Base-by-base conservation (phyloP, 2,329 filamentous ascomycete genomes). In the Cordyceps farinosa region DNA sequence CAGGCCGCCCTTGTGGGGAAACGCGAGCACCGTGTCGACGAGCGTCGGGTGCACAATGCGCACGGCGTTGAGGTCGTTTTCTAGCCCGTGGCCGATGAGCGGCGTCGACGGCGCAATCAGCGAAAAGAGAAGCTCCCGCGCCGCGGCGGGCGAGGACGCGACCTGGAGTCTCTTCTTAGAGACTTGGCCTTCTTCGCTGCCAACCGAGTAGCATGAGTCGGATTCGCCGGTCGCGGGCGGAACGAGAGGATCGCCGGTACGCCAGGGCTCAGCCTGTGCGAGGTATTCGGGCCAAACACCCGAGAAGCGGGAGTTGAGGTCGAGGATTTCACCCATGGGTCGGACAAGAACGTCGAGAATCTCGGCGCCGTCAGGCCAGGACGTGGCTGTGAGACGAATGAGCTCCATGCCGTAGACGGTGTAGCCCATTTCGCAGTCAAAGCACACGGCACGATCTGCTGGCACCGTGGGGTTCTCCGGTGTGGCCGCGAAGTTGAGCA, bases 391-490 rank as follows among this genome's bases (percentile, higher is more conserved):
- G 3, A 99, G 76, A 9, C 95, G 91, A 63, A 98, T 88, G 22
- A 99, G 83, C 74, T 99, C 95, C 67, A 98, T 79, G 0, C 96
- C 95, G 56, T 89, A 76, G 1, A 91, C 90, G 0, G 96, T 99
- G 72, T 96, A 98, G 5, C 91, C 91, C 95, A 99, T 99, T 73
- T 99, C 95, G 70, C 95, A 98, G 74, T 99, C 95, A 70, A 99
- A 94, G 67, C 87, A 90, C 11, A 98, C 87, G 2, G 90, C 91
- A 42, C 84, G 84, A 59, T 83, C 78, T 1, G 75, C 70, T 0
- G 80, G 77, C 1, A 78, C 80, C 2, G 76, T 69, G 1, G 78
- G 73, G 67, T 92, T 92, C 13, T 81, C 76, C 0, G 93, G 93
- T 0, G 95, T 98, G 65, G 85, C 77, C 63, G 86, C 83, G 73